Percentiles rank a stretch among this genome's conserved stretches.
These are phyloP conservation scores for Phytophthora foliorum DNA, from an alignment of 352 stramenopile species.

Conservation along the genomic window DNA sequence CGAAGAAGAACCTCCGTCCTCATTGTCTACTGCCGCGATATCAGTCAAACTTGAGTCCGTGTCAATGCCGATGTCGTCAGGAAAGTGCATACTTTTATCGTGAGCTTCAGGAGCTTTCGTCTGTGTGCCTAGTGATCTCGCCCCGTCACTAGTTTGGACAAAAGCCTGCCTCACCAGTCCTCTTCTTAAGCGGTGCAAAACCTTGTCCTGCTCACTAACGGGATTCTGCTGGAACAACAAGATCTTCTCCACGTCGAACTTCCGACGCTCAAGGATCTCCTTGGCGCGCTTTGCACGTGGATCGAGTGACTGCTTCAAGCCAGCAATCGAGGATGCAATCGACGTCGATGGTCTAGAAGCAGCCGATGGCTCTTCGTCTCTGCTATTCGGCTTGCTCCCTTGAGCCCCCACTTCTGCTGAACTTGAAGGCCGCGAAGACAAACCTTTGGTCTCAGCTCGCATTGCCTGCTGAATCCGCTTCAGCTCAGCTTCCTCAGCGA, in stretches of 20 bases:
- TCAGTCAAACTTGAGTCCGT: conserved; percentile 22
- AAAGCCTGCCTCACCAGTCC: conserved; percentile 63
- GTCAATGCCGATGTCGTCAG: conserved; percentile 79
- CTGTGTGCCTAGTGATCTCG: conserved; percentile 55
- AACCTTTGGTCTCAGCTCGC: conserved; percentile 67
- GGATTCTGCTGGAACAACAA: conserved; percentile 69
- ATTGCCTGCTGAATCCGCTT: conserved; percentile 75
- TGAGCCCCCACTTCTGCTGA: conserved; percentile 20
- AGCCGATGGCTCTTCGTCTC: conserved; percentile 11
- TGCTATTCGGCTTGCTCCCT: conserved; percentile 13
- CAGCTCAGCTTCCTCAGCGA: conserved; percentile 39
- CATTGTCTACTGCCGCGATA: conserved; percentile 13
- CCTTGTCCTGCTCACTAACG: conserved; percentile 67
- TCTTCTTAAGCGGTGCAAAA: conserved; percentile 58
- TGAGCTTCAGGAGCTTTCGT: conserved; percentile 53
- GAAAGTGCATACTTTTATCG: conserved; percentile 77
- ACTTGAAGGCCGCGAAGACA: conserved; percentile 43
- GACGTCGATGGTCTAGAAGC: conserved; percentile 28
- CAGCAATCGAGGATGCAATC: conserved; percentile 75
- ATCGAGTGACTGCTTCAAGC: conserved; percentile 77
- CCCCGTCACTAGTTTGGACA: conserved; percentile 70
- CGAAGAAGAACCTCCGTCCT: conserved; percentile 21
- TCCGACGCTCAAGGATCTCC: conserved; percentile 67
- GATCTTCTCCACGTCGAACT: conserved; percentile 79
- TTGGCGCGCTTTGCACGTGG: conserved; percentile 67